These are phyloP conservation scores for Tylopilus sp. DNA, from an alignment of 768 basidiomycete genomes.

Conservation along the genomic window DNA sequence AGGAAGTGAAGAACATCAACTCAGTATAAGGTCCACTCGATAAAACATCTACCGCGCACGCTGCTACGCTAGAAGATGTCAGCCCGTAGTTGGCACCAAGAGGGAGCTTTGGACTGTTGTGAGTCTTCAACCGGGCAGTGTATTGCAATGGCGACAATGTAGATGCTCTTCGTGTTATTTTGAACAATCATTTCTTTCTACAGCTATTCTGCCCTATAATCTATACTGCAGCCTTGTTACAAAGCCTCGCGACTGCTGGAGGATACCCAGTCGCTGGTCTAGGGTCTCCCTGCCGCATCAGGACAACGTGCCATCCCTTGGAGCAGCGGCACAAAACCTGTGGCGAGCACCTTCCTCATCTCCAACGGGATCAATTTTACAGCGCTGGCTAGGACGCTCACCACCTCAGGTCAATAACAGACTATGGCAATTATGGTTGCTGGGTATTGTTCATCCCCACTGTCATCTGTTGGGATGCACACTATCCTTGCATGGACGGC, in stretches of 20 bases:
- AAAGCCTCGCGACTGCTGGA: conserved; percentile 65
- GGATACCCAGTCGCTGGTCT: conserved; percentile 67
- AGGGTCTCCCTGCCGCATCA: conserved; percentile 67
- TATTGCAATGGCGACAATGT: conserved; percentile 84
- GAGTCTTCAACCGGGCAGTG: conserved; percentile 40
- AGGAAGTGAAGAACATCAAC: conserved; percentile 4
- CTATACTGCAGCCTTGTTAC: conserved; percentile 74
- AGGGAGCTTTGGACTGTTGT: conserved; percentile 80
- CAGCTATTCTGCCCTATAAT: conserved; percentile 68
- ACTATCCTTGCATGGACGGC: conserved; percentile 76
- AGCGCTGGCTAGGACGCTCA: conserved; percentile 78
- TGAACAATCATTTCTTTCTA: not conserved
- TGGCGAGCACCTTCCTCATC: conserved; percentile 73
- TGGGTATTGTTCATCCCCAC: conserved; percentile 78
- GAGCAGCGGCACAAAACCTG: conserved; percentile 67
- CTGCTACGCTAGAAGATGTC: conserved; percentile 45
- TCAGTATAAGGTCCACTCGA: conserved; percentile 1
- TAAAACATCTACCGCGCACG: conserved; percentile 24
- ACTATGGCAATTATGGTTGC: conserved; percentile 54
- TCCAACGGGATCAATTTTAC: conserved; percentile 77
- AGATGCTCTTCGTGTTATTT: conserved; percentile 8
- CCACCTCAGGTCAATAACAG: conserved; percentile 54
- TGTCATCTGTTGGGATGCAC: conserved; percentile 74
- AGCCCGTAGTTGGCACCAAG: conserved; percentile 69
- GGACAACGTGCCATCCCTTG: conserved; percentile 79